Evolutionary conservation across 805 yeast species (phyloP).

Genomic region (Kodamaea jinghongensis): DNA sequence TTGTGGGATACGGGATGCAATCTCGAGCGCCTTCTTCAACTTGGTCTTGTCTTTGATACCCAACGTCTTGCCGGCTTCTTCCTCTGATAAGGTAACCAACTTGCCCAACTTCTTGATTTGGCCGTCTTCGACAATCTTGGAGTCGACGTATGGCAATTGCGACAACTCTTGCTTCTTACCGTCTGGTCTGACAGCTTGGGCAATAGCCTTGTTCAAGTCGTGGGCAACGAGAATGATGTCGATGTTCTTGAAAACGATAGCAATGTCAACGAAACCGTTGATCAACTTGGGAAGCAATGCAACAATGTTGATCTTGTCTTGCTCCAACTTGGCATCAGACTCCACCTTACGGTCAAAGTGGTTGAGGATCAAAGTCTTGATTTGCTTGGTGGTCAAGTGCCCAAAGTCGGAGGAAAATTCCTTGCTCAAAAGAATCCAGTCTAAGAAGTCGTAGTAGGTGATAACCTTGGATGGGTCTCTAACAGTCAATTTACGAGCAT

Average conservation of each 20-base stretch:
- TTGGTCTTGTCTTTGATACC: conserved; percentile 49
- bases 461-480: conserved; percentile 66
- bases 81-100: conserved; percentile 56
- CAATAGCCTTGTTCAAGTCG: conserved; percentile 65
- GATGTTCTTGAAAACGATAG: conserved; percentile 71
- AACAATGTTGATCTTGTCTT: conserved; percentile 53
- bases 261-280: conserved; percentile 74
- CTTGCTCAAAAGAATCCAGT: conserved; percentile 59
- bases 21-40: conserved; percentile 47
- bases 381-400: conserved; percentile 42
- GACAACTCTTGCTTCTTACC: conserved; percentile 59
- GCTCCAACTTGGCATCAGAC: conserved; percentile 21
- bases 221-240: conserved; percentile 60
- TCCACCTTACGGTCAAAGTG: conserved; percentile 55
- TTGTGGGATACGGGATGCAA: conserved; percentile 66
- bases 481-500: conserved; percentile 71
- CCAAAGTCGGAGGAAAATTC: conserved; percentile 55
- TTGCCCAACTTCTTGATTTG: conserved; percentile 66
- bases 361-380: conserved; percentile 50
- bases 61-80: conserved; percentile 52
- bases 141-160: conserved; percentile 76
- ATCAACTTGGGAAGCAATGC: conserved; percentile 64
- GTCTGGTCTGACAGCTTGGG: conserved; percentile 68
- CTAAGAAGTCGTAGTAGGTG: conserved; percentile 54
- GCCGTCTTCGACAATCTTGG: conserved; percentile 40